phyloP scores from a whole-genome alignment of 2,329 filamentous ascomycete species.

The Fusarium graminum region DNA sequence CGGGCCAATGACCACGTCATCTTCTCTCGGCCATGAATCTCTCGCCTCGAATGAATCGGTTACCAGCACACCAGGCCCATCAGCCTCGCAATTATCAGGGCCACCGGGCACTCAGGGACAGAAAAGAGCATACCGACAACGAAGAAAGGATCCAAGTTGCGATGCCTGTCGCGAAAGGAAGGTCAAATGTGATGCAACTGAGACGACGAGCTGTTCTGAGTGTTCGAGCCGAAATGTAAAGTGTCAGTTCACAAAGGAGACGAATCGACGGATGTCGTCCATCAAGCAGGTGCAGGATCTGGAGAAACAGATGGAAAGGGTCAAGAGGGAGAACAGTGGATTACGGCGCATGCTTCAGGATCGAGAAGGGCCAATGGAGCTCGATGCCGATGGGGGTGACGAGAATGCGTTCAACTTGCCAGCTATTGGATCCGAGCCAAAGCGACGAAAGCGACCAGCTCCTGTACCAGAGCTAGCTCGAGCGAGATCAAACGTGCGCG shows the following conservation, averaged over 20 bases:
- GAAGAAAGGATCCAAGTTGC: constrained; percentile 96
- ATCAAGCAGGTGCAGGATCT: constrained; percentile 99
- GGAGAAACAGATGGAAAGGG: constrained; percentile 86
- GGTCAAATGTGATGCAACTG: constrained; percentile 94
- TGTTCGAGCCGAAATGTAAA: constrained; percentile 97
- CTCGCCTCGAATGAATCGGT: constrained; percentile 70
- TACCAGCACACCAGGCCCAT: constrained; percentile 64
- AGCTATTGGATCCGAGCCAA: constrained; percentile 74
- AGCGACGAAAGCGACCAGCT: constrained; percentile 71
- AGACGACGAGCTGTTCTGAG: constrained; percentile 95
- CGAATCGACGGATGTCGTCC: constrained; percentile 97
- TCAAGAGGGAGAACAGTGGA: constrained; percentile 83
- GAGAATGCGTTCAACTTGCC: constrained; percentile 70
- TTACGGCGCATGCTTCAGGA: constrained; percentile 74
- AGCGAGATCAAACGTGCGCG: constrained; percentile 79
- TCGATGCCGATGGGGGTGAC: constrained; percentile 62
- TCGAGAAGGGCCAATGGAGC: constrained; percentile 63
- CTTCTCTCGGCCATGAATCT: constrained; percentile 70
- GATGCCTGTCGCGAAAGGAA: constrained; percentile 93
- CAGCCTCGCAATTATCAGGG: constrained; percentile 54
- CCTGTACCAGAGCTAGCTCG: constrained; percentile 76
- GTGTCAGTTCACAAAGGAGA: constrained; percentile 99
- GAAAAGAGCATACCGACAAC: constrained; percentile 93
- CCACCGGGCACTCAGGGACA: constrained; percentile 72
- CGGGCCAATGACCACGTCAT: constrained; percentile 63